These are phyloP conservation scores for Tephrocybe sp. DNA, from an alignment of 768 basidiomycete species.

Conservation along the genomic window DNA sequence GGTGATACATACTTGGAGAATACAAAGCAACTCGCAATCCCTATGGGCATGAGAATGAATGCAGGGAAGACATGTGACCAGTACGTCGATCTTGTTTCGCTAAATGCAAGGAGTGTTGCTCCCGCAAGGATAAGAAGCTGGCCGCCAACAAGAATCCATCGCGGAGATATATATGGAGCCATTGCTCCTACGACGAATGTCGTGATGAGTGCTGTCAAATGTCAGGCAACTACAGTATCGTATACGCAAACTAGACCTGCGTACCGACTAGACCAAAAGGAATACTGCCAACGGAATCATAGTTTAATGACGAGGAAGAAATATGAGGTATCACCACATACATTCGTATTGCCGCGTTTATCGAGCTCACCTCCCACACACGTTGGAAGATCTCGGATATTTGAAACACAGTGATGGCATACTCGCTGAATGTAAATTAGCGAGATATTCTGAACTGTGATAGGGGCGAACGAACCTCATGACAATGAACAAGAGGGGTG, in stretches of 20 bases:
- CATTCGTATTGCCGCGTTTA: constrained; percentile 32
- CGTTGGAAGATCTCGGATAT: constrained; percentile 9
- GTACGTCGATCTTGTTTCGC: constrained; percentile 36
- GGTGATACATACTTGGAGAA: constrained; percentile 41
- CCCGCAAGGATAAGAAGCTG: constrained; percentile 34
- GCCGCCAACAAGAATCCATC: constrained; percentile 42
- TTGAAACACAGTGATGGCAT: constrained; percentile 35
- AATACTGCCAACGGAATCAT: constrained; percentile 28
- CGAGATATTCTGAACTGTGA: background rate
- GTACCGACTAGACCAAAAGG: constrained; percentile 35
- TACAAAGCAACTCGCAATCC: constrained; percentile 40
- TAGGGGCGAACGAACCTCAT: background rate
- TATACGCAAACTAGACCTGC: background rate
- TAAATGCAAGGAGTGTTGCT: constrained; percentile 38
- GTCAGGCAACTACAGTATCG: background rate
- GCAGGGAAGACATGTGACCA: constrained; percentile 46
- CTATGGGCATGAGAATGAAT: constrained; percentile 40
- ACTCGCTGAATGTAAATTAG: constrained; percentile 34
- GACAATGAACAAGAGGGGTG: constrained; percentile 33
- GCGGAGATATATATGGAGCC: constrained; percentile 30
- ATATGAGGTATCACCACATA: constrained; percentile 25
- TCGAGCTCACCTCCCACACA: background rate
- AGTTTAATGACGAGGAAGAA: too few species aligned
- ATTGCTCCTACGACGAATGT: constrained; percentile 39
- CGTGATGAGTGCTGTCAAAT: constrained; percentile 23